Conservation (phyloP, 2,329 filamentous ascomycete genomes). For the Trichoderma guizhouense region DNA sequence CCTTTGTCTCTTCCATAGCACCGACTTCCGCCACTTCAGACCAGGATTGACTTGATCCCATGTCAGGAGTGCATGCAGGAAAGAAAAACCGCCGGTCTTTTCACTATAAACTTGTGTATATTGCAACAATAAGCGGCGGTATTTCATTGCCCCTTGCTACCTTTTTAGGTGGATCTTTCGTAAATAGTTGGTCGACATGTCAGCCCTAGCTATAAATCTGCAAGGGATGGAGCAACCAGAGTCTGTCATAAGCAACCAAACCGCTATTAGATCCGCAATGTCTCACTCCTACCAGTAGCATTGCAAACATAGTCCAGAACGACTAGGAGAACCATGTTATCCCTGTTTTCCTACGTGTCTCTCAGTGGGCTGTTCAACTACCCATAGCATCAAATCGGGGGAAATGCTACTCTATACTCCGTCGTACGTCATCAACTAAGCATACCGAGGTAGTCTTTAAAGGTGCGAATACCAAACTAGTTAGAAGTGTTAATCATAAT, state of each 20-base stretch:
- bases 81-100: not conserved
- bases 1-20: not conserved
- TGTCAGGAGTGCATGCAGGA: not conserved
- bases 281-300: not conserved
- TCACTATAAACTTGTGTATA: not conserved
- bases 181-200: not conserved
- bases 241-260: not conserved
- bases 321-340: not conserved
- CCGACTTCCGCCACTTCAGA: not conserved
- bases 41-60: not conserved
- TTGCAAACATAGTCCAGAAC: not conserved
- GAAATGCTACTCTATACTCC: not conserved
- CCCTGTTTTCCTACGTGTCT: not conserved
- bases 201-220: not conserved
- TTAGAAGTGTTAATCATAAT: not conserved
- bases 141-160: not conserved
- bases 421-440: not conserved
- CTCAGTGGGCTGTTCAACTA: not conserved
- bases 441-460: not conserved
- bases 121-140: not conserved
- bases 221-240: not conserved
- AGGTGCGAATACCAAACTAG: not conserved
- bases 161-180: not conserved
- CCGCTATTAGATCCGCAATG: not conserved
- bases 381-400: not conserved